Evolutionary conservation across 306 rosid genomes (phyloP), one percentile per base, ranked within the genome.

Genomic region (Myrica gale): DNA sequence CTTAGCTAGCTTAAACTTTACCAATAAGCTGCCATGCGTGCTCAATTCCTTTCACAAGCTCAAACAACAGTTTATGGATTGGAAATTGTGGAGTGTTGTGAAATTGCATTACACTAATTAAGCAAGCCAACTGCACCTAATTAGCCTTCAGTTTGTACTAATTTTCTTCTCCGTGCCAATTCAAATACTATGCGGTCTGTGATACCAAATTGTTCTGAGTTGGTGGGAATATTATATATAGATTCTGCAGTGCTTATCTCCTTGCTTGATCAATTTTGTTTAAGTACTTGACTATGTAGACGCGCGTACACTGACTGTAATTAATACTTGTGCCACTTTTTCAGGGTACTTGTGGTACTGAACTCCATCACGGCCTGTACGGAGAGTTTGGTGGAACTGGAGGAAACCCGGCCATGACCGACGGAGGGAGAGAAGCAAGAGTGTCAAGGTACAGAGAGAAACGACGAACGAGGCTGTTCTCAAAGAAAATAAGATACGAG

Each of bases 401-500:
- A 39, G 75, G 61, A 41, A 80, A 84, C 45, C 72, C 80, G 20
- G 76, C 82, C 20, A 78, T 87, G 83, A 82, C 15, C 16, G 90
- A 90, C 45, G 89, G 92, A 2, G 91, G 94, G 2, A 88, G 98
- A 84, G 96, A 93, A 63, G 98, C 98, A 3, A 88, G 97, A 70
- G 97, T 93, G 62, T 86, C 90, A 10, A 88, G 98, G 79, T 93
- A 93, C 83, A 82, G 96, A 80, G 98, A 93, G 57, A 93, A 93
- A 87, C 81, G 98, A 21, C 68, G 94, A 73, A 93, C 92, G 68
- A 76, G 98, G 77, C 76, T 91, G 88, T 93, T 93, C 75, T 93
- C 98, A 0, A 93, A 91, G 88, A 93, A 93, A 87, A 93, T 93
- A 84, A 87, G 98, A 84, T 93, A 93, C 82, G 97, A 93, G 83